A percentile compares a stretch with the other conserved stretches of the same genome.
Evolutionary conservation across 2,329 filamentous ascomycete species (phyloP).

Genomic region (Ceratocystis huliohia): DNA sequence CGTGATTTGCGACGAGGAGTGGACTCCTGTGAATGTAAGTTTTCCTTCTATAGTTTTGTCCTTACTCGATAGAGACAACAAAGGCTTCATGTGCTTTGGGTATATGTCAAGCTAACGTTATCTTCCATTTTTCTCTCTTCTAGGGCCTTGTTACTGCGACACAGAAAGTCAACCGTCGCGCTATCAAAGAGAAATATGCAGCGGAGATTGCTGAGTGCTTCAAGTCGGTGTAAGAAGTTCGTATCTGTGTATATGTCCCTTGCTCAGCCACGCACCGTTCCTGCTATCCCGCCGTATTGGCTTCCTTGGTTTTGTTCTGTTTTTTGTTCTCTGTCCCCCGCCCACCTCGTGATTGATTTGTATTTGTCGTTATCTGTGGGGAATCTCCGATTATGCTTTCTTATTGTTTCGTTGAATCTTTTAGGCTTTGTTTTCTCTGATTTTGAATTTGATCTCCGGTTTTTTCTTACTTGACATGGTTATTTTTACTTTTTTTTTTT

Average conservation of each 20-base stretch:
- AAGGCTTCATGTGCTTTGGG: background rate
- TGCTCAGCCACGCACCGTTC: background rate
- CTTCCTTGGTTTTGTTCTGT: background rate
- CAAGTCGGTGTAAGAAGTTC: conserved; percentile 23
- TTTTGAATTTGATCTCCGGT: background rate
- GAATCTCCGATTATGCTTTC: background rate
- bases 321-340: background rate
- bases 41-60: background rate
- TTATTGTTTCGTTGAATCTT: background rate
- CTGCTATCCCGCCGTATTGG: background rate
- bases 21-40: conserved; percentile 74
- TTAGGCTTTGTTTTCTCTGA: background rate
- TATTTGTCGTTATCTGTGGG: background rate
- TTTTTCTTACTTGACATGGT: background rate
- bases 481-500: background rate
- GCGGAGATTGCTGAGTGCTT: conserved; percentile 38
- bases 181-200: conserved; percentile 38
- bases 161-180: conserved; percentile 46
- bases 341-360: background rate
- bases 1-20: conserved; percentile 72
- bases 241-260: background rate
- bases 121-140: background rate
- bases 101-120: conserved; percentile 22
- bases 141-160: conserved; percentile 50
- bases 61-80: background rate